A percentile compares a stretch with the other conserved stretches of the same genome.
Conservation (phyloP, 768 basidiomycete species). For the Boletus eberwhitei region DNA sequence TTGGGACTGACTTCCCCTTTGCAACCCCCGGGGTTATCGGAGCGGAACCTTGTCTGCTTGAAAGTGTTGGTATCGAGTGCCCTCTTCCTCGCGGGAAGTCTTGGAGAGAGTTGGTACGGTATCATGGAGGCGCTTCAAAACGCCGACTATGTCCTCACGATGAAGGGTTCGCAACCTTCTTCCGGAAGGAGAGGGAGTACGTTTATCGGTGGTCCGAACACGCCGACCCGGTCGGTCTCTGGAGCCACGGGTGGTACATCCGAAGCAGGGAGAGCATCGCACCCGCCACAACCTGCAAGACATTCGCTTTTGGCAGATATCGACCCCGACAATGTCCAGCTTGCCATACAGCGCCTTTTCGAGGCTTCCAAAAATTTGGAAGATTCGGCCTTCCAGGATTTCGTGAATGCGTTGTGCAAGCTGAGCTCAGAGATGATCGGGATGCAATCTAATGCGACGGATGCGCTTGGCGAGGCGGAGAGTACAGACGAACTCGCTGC, state of each 20-base stretch:
- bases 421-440: constrained; percentile 92
- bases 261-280: constrained; percentile 18
- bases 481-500: constrained; percentile 34
- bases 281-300: constrained; percentile 29
- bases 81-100: constrained; percentile 76
- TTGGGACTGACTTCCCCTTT: constrained; percentile 53
- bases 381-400: constrained; percentile 76
- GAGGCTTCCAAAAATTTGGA: constrained; percentile 83
- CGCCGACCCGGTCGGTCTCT: constrained; percentile 40
- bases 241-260: constrained; percentile 16
- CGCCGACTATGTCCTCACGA: constrained; percentile 85
- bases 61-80: constrained; percentile 77
- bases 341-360: constrained; percentile 78
- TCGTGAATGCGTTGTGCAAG: constrained; percentile 73
- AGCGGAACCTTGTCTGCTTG: constrained; percentile 88
- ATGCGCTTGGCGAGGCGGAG: constrained; percentile 28
- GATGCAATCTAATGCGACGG: constrained; percentile 58
- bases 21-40: constrained; percentile 73
- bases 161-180: constrained; percentile 44
- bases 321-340: constrained; percentile 71
- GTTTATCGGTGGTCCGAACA: constrained; percentile 31
- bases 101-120: constrained; percentile 91
- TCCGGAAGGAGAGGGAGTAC: constrained; percentile 33
- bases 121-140: constrained; percentile 91
- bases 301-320: constrained; percentile 70